These are phyloP conservation scores for Raddia distichophylla DNA, from an alignment of 176 grass and related monocot species.

Conservation along the genomic window DNA sequence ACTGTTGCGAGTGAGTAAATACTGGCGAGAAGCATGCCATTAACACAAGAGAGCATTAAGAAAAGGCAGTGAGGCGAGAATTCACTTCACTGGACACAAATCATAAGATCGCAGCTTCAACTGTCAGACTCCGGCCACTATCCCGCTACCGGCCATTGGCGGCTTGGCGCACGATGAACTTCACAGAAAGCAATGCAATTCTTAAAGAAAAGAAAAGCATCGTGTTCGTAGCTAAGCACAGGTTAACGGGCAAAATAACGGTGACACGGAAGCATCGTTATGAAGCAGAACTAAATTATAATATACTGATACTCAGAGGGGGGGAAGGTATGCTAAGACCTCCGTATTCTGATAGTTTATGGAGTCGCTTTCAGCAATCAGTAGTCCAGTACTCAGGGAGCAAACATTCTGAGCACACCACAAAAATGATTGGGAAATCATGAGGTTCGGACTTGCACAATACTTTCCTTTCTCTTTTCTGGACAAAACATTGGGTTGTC, in stretches of 20 bases:
- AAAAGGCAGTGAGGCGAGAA: not conserved
- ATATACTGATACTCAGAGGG: not conserved
- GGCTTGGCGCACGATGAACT: no score
- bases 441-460: not conserved
- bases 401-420: constrained; percentile 32
- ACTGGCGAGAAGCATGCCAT: constrained; percentile 30
- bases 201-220: no score
- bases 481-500: not conserved
- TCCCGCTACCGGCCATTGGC: no score
- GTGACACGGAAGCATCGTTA: not conserved
- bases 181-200: no score
- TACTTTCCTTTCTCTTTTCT: not conserved
- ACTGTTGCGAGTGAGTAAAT: not conserved
- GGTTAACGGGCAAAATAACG: no score
- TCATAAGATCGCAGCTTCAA: constrained; percentile 29
- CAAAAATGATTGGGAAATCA: constrained; percentile 50
- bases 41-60: not conserved
- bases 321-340: not conserved
- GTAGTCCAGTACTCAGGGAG: not conserved
- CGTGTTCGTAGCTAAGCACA: no score
- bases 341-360: constrained; percentile 6
- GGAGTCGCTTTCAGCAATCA: constrained; percentile 37
- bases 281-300: not conserved
- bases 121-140: not conserved
- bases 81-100: not conserved